phyloP scores from a whole-genome alignment of 495 filamentous ascomycete genomes.

The Apodospora peruviana region DNA sequence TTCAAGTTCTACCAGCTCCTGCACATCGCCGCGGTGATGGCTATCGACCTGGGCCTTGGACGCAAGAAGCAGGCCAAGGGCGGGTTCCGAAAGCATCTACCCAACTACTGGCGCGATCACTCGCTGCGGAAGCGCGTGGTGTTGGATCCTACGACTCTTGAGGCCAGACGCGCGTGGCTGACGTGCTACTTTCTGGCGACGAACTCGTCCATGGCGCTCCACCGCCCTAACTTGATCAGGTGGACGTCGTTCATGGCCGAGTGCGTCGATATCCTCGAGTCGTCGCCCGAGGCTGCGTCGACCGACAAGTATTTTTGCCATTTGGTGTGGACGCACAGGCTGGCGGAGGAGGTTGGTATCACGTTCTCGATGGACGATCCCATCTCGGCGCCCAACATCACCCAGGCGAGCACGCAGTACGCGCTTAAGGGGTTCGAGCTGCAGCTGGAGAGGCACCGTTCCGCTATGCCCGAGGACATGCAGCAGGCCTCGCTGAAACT shows the following conservation, averaged over 20 bases:
- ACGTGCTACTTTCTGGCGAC: conserved; percentile 71
- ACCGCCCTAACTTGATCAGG: conserved; percentile 74
- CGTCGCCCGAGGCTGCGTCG: conserved; percentile 61
- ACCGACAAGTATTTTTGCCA: conserved; percentile 71
- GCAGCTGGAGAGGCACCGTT: conserved; percentile 64
- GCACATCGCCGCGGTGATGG: conserved; percentile 78
- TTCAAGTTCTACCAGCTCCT: conserved; percentile 87
- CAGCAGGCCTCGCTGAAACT: conserved; percentile 49
- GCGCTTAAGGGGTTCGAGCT: conserved; percentile 70
- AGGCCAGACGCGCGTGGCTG: conserved; percentile 73
- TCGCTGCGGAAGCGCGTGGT: conserved; percentile 43
- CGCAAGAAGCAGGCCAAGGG: conserved; percentile 38
- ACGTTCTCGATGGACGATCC: conserved; percentile 76
- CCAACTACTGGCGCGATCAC: conserved; percentile 40
- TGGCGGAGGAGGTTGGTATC: conserved; percentile 74
- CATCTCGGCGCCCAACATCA: conserved; percentile 55
- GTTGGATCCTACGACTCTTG: conserved; percentile 59
- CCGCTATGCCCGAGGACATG: conserved; percentile 43
- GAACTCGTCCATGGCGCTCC: conserved; percentile 70
- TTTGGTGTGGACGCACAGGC: conserved; percentile 68
- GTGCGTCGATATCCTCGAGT: conserved; percentile 68
- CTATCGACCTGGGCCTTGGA: conserved; percentile 81
- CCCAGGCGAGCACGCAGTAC: conserved; percentile 69
- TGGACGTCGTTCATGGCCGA: conserved; percentile 86
- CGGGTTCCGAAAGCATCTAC: conserved; percentile 29